Base-by-base conservation (phyloP, 257 asterid genomes). In the Capsicum chinense region DNA sequence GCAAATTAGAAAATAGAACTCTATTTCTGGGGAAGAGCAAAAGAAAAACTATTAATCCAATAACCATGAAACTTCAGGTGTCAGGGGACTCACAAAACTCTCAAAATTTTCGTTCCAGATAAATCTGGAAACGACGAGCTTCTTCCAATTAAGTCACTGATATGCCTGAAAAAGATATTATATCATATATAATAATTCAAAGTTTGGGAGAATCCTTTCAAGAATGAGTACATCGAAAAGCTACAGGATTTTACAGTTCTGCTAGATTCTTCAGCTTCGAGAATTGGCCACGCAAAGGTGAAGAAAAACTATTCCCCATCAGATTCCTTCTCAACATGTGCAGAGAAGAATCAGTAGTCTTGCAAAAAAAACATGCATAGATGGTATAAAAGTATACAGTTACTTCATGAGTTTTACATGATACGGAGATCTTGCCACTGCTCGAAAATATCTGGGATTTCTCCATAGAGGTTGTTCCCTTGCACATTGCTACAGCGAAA, bases 281-380 rank as follows among this genome's bases (percentile, higher is more conserved):
- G 79, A 69, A 42, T 4, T 11, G 21, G 56, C 9, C 35, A 16
- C 6, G 56, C 9, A 69, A 44, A 42, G 54, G 0, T 69, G 35
- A 15, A 69, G 79, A 69, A 42, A 69, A 42, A 69, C 0, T 42
- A 9, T 69, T 69, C 56, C 79, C 79, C 79, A 69, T 69, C 56
- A 69, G 79, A 69, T 69, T 69, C 79, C 79, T 69, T 42, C 79
- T 39, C 79, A 42, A 69, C 26, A 69, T 16, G 35, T 42, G 79
- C 56, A 42, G 33, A 9, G 42, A 69, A 69, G 42, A 69, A 69
- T 69, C 56, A 69, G 5, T 9, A 69, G 56, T 42, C 33, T 39
- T 69, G 56, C 11, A 4, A 42, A 26, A 26, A 69, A 69, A 69
- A 42, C 16, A 69, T 69, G 56, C 56, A 68, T 15, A 16, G 56